phyloP scores from a whole-genome alignment of 2,329 filamentous ascomycete genomes.

The Cordyceps javanica region DNA sequence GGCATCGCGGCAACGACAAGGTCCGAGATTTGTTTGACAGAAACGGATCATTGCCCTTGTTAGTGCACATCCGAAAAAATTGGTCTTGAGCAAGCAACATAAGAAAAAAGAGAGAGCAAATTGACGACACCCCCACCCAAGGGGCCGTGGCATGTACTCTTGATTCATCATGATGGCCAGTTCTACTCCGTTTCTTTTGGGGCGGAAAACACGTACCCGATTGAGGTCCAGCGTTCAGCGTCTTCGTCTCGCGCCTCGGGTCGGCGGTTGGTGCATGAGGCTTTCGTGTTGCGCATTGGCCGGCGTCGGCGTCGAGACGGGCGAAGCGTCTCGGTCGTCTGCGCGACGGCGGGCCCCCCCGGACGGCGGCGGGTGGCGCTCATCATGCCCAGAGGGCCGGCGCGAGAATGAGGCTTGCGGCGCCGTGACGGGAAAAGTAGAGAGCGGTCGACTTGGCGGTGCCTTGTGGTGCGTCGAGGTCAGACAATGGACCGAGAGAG shows the following conservation, averaged over 20 bases:
- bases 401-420: constrained; percentile 37
- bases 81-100: too few species aligned
- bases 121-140: too few species aligned
- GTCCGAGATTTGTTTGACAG: too few species aligned
- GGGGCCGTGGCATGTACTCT: constrained; percentile 30
- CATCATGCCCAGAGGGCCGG: constrained; percentile 39
- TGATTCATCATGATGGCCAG: constrained; percentile 45
- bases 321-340: constrained; percentile 40
- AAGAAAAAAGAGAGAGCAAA: background rate
- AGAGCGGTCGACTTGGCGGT: constrained; percentile 43
- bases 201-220: constrained; percentile 51
- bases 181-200: constrained; percentile 49
- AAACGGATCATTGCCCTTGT: too few species aligned
- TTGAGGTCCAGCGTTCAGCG: constrained; percentile 40
- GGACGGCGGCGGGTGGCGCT: constrained; percentile 33
- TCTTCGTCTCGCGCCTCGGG: constrained; percentile 39
- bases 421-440: constrained; percentile 41
- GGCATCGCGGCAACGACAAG: constrained; percentile 36
- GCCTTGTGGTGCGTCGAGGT: constrained; percentile 25
- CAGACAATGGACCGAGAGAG: background rate
- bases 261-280: constrained; percentile 43
- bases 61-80: too few species aligned
- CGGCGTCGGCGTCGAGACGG: constrained; percentile 39
- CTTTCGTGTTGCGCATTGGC: constrained; percentile 46
- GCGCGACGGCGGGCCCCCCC: constrained; percentile 35